These are phyloP conservation scores for Angophora floribunda DNA, from an alignment of 345 rosid species.

Conservation along the genomic window DNA sequence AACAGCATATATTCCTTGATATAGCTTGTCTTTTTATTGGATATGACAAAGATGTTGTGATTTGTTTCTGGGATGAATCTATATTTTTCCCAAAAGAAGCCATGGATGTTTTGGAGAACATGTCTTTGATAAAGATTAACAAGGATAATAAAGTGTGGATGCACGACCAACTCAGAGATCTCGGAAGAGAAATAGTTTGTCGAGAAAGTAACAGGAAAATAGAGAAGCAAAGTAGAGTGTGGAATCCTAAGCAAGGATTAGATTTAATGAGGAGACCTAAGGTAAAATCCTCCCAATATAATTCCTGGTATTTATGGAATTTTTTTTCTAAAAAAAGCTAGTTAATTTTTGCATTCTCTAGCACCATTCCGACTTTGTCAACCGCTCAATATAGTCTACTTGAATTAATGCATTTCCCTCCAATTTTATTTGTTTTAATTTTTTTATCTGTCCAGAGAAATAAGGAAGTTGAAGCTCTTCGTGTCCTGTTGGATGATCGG, in stretches of 20 bases:
- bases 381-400: no score
- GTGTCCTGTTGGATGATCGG: not conserved
- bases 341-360: no score
- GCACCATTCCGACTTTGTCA: not conserved
- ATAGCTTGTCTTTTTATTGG: not conserved
- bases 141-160: not conserved
- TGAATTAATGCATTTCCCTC: no score
- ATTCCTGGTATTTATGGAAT: no score
- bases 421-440: no score
- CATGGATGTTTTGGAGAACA: not conserved
- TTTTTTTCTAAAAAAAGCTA: no score
- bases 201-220: not conserved
- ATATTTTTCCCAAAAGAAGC: not conserved
- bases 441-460: no score
- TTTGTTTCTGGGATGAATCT: not conserved
- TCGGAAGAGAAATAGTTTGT: not conserved
- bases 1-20: not conserved
- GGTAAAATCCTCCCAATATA: not conserved
- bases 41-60: not conserved
- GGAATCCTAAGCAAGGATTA: not conserved
- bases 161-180: not conserved
- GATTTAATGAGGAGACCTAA: not conserved
- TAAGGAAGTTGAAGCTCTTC: no score
- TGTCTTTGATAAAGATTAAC: not conserved
- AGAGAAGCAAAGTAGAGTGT: not conserved